Conservation (phyloP, 2,329 filamentous ascomycete species). For the Curvularia sp. region DNA sequence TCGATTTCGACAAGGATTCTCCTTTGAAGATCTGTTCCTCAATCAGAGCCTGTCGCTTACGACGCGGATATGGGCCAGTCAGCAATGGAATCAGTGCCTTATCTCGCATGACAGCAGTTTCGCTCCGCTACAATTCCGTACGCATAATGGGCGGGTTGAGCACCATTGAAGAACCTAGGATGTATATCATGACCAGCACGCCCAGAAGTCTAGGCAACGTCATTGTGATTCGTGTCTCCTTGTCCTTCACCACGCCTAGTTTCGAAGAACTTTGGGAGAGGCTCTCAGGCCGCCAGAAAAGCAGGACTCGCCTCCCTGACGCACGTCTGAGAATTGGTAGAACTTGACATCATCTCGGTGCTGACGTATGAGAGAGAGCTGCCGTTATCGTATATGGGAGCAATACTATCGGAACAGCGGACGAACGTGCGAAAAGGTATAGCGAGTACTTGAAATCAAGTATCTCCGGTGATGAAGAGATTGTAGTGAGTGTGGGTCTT, state of each 20-base stretch:
- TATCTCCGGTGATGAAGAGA: constrained; percentile 7
- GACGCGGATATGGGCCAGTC: constrained; percentile 26
- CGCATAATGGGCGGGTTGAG: not conserved
- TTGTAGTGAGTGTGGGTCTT: constrained; percentile 1
- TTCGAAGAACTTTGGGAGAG: not conserved
- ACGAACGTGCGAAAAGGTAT: not conserved
- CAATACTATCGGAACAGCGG: constrained; percentile 7
- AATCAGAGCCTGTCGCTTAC: constrained; percentile 15
- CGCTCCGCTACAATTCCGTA: not conserved
- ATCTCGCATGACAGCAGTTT: constrained; percentile 50
- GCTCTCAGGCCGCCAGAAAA: not conserved
- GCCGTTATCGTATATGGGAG: constrained; percentile 22
- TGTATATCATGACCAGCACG: not conserved
- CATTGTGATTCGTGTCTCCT: constrained; percentile 12
- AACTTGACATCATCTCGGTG: not conserved
- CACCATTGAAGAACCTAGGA: not conserved
- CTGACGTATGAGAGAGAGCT: constrained; percentile 14
- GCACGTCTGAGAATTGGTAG: not conserved
- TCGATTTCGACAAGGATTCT: constrained; percentile 1
- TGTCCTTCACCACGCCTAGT: not conserved
- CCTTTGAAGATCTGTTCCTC: constrained; percentile 15
- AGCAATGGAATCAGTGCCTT: constrained; percentile 30
- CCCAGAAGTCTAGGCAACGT: constrained; percentile 13
- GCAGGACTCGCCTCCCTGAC: not conserved
- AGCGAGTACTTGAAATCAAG: not conserved